phyloP scores from a whole-genome alignment of 495 filamentous ascomycete species.

The Tuber magnatum region DNA sequence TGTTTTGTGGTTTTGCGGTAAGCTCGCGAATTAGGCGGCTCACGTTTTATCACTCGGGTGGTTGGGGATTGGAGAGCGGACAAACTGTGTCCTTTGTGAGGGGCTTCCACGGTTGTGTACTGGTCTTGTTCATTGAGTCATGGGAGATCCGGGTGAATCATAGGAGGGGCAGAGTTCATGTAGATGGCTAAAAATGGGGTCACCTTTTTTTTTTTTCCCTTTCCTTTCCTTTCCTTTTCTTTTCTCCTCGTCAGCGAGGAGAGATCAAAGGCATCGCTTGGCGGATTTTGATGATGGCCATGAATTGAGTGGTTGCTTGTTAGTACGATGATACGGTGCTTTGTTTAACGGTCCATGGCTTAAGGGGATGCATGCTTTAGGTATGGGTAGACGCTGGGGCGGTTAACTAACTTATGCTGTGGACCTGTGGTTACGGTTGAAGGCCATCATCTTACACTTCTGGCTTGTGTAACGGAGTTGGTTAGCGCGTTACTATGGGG shows the following conservation, averaged over 20 bases:
- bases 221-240: neutral
- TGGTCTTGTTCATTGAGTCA: slow-evolving; percentile 1
- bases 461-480: neutral
- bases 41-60: neutral
- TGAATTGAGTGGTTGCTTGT: neutral
- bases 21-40: neutral
- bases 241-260: neutral
- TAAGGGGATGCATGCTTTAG: neutral
- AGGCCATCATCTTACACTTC: neutral
- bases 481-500: neutral
- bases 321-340: neutral
- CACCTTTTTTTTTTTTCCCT: neutral
- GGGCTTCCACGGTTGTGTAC: neutral
- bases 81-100: neutral
- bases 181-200: neutral
- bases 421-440: neutral
- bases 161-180: neutral
- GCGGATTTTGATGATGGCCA: neutral
- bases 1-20: neutral
- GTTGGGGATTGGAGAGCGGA: neutral
- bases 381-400: neutral
- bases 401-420: neutral
- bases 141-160: neutral
- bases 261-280: neutral
- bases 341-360: neutral